Conservation (phyloP, 331 rosid species). For the Prunus yedoensis region DNA sequence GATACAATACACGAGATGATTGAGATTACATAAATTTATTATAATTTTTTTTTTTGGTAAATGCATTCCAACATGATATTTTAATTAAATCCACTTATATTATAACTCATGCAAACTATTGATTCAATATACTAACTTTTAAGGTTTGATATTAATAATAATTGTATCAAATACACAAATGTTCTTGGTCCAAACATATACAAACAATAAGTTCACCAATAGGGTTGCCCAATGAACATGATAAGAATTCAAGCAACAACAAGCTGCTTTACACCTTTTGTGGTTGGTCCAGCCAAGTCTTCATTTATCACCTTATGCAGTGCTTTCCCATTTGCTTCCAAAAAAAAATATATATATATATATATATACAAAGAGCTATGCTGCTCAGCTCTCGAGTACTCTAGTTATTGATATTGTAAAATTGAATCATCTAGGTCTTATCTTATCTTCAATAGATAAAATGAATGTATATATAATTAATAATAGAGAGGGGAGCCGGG, state of each 20-base stretch:
- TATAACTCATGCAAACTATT: no score
- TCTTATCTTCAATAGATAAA: slow-evolving; percentile 41
- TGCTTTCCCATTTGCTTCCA: neutral
- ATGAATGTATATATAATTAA: slow-evolving; percentile 6
- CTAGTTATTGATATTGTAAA: neutral
- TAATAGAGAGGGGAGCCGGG: slow-evolving; percentile 32
- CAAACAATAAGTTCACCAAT: neutral
- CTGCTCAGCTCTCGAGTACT: no score
- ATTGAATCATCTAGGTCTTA: slow-evolving; percentile 30
- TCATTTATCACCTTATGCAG: neutral
- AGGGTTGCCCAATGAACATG: neutral
- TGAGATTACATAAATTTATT: no score
- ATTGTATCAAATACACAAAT: neutral
- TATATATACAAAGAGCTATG: neutral
- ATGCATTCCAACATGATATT: no score
- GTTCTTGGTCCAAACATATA: neutral
- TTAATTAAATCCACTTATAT: no score
- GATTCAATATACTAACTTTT: no score
- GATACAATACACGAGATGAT: no score
- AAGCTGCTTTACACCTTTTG: neutral
- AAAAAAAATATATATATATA: no score
- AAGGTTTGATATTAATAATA: no score
- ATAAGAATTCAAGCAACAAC: neutral
- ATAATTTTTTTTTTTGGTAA: no score
- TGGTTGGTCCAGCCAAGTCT: neutral